Conservation (phyloP, 148 eudicot species). For the Chenopodium quinoa region DNA sequence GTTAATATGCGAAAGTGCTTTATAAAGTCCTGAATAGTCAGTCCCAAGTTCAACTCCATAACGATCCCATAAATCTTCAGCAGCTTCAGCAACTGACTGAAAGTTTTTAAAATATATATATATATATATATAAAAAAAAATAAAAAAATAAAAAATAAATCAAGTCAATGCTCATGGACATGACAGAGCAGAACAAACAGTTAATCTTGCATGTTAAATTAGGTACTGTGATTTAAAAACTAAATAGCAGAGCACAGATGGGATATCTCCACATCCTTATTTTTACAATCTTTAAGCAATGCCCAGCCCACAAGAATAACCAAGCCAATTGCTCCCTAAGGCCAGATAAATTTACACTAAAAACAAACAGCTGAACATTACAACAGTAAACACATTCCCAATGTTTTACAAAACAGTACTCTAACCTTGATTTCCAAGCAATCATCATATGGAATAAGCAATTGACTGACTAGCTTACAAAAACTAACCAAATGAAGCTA, state of each 20-base stretch:
- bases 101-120: background rate
- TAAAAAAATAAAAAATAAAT: background rate
- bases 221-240: background rate
- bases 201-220: background rate
- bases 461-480: no score
- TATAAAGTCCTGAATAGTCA: conserved; percentile 80
- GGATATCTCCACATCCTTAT: no score
- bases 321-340: background rate
- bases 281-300: background rate
- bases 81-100: conserved; percentile 83
- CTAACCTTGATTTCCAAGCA: background rate
- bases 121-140: no score
- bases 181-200: background rate
- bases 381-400: background rate
- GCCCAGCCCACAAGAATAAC: background rate
- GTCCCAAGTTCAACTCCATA: conserved; percentile 79
- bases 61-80: conserved; percentile 97
- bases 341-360: background rate
- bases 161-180: background rate
- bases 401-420: background rate
- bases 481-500: background rate
- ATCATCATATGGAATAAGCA: background rate
- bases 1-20: conserved; percentile 79
- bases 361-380: background rate
- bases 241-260: background rate